phyloP scores from a whole-genome alignment of 345 rosid genomes.

The Euphorbia peplus region DNA sequence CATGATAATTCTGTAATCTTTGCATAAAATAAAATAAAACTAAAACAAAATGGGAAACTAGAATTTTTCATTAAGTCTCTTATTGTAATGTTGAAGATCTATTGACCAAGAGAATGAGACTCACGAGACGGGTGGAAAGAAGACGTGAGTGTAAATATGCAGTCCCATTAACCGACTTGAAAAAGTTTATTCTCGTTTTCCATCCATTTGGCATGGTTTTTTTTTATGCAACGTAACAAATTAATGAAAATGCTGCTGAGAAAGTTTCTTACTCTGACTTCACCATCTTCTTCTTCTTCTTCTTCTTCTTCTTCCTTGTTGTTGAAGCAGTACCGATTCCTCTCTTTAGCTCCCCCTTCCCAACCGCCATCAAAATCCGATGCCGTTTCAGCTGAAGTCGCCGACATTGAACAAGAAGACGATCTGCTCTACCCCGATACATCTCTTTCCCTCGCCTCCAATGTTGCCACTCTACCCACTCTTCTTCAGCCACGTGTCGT shows the following conservation, averaged over 20 bases:
- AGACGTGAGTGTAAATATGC: too few relatives aligned
- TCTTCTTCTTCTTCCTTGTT: not conserved
- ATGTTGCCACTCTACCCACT: conserved; percentile 32
- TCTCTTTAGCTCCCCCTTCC: conserved; percentile 18
- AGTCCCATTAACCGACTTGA: too few relatives aligned
- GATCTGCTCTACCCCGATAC: conserved; percentile 31
- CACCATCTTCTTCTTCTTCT: not conserved
- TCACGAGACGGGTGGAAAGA: too few relatives aligned
- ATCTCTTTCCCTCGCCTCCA: conserved; percentile 28
- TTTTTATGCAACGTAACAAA: not conserved
- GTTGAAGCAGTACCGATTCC: not conserved
- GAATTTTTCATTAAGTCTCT: too few relatives aligned
- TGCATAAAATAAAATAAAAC: too few relatives aligned
- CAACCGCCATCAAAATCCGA: conserved; percentile 19
- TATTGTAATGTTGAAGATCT: too few relatives aligned
- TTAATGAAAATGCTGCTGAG: not conserved
- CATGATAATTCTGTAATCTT: too few relatives aligned
- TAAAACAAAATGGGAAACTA: too few relatives aligned
- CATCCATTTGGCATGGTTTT: too few relatives aligned
- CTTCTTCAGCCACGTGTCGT: conserved; percentile 90
- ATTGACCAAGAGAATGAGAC: too few relatives aligned
- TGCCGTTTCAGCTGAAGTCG: conserved; percentile 28
- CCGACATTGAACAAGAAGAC: conserved; percentile 34
- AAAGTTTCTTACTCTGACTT: not conserved
- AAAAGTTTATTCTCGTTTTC: not conserved